Conservation (phyloP, 306 rosid species). For the Heteromeles arbutifolia region DNA sequence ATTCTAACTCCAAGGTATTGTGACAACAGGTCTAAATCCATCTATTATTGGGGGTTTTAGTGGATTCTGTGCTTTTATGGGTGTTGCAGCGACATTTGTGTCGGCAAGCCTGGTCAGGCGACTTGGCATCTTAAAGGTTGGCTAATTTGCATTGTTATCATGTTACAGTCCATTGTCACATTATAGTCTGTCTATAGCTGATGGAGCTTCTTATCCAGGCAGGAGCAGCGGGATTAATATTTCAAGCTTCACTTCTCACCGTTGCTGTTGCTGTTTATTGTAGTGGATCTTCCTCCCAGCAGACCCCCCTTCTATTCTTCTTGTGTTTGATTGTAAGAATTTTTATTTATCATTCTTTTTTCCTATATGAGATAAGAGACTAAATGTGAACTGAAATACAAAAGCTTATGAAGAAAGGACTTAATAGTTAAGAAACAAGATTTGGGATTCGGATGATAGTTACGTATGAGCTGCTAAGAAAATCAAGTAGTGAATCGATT, state of each 20-base stretch:
- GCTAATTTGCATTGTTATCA: constrained; percentile 7
- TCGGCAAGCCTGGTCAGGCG: constrained; percentile 70
- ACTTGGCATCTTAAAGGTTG: constrained; percentile 85
- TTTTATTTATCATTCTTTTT: constrained; percentile 7
- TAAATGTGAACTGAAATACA: background rate
- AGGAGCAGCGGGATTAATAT: constrained; percentile 85
- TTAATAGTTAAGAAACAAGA: background rate
- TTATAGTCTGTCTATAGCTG: constrained; percentile 8
- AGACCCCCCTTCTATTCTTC: constrained; percentile 73
- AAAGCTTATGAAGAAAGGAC: background rate
- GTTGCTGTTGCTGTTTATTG: constrained; percentile 80
- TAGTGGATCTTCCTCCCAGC: constrained; percentile 62
- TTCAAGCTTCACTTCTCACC: constrained; percentile 87
- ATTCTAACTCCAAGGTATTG: background rate
- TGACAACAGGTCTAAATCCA: constrained; percentile 65
- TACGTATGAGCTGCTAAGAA: background rate
- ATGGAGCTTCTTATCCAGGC: constrained; percentile 49
- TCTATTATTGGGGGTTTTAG: constrained; percentile 86
- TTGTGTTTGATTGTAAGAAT: constrained; percentile 76
- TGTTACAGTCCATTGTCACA: constrained; percentile 9
- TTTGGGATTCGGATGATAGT: background rate
- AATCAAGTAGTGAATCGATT: background rate
- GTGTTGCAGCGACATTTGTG: constrained; percentile 92
- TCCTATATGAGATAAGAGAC: constrained; percentile 5
- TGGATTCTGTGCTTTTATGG: constrained; percentile 89